These are phyloP conservation scores for Durusdinium trenchii DNA, from an alignment of 73 alveolate species.

Conservation along the genomic window DNA sequence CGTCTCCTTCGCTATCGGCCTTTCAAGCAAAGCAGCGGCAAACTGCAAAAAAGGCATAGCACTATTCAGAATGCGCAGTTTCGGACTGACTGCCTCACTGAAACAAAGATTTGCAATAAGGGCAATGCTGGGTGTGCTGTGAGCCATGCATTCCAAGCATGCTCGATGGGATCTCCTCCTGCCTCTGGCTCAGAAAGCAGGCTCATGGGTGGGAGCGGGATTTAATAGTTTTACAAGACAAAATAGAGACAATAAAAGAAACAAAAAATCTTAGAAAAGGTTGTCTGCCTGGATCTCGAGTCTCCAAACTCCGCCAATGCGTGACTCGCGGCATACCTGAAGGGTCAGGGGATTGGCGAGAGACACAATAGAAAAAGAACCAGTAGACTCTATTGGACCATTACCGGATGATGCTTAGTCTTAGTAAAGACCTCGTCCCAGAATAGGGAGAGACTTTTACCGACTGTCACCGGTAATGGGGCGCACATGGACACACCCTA, in stretches of 20 bases:
- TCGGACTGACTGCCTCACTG: not conserved
- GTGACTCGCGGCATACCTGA: conserved; percentile 94
- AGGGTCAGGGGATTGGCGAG: not conserved
- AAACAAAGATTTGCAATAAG: too few relatives aligned
- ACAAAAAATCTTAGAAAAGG: not conserved
- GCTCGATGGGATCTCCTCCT: conserved; percentile 92
- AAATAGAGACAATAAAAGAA: not conserved
- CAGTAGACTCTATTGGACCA: not conserved
- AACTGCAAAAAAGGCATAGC: not conserved
- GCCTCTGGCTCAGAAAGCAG: conserved; percentile 9
- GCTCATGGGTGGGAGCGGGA: not conserved
- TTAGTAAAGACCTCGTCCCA: too few relatives aligned
- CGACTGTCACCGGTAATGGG: too few relatives aligned
- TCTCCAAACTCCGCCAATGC: conserved; percentile 90
- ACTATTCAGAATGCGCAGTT: not conserved
- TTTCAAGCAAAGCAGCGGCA: not conserved
- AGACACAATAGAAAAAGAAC: not conserved
- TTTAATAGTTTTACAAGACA: not conserved
- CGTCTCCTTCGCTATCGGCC: conserved; percentile 84
- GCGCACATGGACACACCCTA: not conserved
- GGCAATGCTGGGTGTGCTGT: conserved; percentile 69
- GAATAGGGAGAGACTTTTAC: too few relatives aligned
- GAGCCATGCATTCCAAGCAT: conserved; percentile 91
- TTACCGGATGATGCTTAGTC: too few relatives aligned
- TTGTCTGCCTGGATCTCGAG: conserved; percentile 60